Base-by-base conservation (phyloP, 2,329 filamentous ascomycete species). In the Trichocomaceae sp. region DNA sequence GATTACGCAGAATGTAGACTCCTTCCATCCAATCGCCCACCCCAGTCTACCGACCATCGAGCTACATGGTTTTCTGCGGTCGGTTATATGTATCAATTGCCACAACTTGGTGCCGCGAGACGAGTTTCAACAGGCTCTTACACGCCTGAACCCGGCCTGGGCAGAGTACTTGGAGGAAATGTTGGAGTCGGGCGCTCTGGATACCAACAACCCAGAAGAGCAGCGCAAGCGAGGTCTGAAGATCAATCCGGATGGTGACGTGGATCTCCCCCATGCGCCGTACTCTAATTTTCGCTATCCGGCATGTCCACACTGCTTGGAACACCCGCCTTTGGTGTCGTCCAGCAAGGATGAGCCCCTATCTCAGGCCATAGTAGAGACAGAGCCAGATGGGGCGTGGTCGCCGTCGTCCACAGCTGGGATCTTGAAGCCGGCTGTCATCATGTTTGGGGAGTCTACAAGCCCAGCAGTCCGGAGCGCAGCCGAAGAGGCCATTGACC, bases 1-100 rank as follows among this genome's bases (percentile, higher is more conserved):
- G 57, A 84, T 99, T 62, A 97, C 93, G 41, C 93, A 99, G 69
- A 97, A 97, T 67, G 93, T 99, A 50, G 93, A 99, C 73, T 96
- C 90, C 2, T 95, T 99, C 68, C 93, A 99, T 71, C 77, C 80
- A 2, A 74, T 75, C 57, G 87, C 90, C 0, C 91, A 96, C 69
- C 88, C 90, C 0, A 67, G 77, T 9, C 72, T 91, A 44, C 80
- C 83, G 5, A 93, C 88, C 9, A 76, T 95, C 46, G 92, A 97
- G 71, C 79, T 99, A 49, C 93, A 99, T 70, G 93, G 93, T 61
- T 95, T 93, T 71, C 79, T 99, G 48, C 82, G 91, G 60, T 83
- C 86, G 29, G 81, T 90, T 29, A 80, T 90, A 51, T 99, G 93
- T 73, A 82, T 87, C 12, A 88, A 83, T 62, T 99, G 93, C 72